Base-by-base conservation (phyloP, 352 stramenopile species). In the Hyphochytrium catenoides region DNA sequence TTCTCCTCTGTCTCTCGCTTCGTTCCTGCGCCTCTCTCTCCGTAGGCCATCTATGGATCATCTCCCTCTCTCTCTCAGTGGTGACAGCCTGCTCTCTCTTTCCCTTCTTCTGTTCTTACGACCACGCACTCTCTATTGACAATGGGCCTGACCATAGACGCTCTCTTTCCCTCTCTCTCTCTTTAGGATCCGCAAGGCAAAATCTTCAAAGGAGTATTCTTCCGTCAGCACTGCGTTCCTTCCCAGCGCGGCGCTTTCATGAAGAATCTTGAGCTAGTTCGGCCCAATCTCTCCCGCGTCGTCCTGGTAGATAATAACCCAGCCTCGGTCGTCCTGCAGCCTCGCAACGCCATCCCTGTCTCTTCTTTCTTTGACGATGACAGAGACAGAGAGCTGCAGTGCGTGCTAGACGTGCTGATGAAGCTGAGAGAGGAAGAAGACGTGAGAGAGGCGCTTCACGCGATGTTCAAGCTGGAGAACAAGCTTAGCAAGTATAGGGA, bases 241-340 rank as follows among this genome's bases (percentile, higher is more conserved):
- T 8, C 9, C 4, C 29, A n/a, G n/a, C n/a, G 9, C 9, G 29
- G 29, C 4, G 16, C 22, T 4, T 4, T 4, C 4, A 16, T 34
- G 4, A 34, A 34, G 29, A 18, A 34, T 18, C 29, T 34, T 34
- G 16, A 18, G 29, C 29, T 16, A 4, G 4, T 34, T 18, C 9
- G 19, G 4, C 29, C 29, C 16, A 22, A 34, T 16, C 29, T 34
- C 9, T 4, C 29, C 12, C 48, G 57, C 12, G 53, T 67, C n/a
- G 62, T 86, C 14, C 46, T 86, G 2, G 62, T 86, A 19, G 71
- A 86, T 41, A 86, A 86, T 48, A 84, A 86, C 45, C 71, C 71
- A 8, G 46, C 79, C 19, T 70, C 50, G 1, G 84, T 86, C 48
- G 45, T 86, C 28, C 51, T 59, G 8, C 74, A 86, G 50, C 71